Evolutionary conservation across 1,139 yeast genomes (phyloP), one percentile per base, ranked within the genome.

Genomic region (Lodderomyces margitis): DNA sequence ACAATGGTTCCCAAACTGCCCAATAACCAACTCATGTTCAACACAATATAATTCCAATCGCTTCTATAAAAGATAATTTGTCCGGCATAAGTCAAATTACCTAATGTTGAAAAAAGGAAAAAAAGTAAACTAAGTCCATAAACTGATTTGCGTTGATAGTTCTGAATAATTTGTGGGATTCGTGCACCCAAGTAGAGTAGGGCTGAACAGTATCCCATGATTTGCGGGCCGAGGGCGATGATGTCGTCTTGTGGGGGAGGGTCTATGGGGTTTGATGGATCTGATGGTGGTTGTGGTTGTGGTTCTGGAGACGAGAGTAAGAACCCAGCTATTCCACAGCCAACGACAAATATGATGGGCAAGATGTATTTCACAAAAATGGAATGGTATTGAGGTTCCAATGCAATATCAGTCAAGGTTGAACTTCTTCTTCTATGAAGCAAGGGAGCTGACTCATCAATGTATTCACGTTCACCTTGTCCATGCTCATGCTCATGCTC

Each of bases 151-250:
- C 88, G 72, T 44, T 63, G 58, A 60, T 83, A 76, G 61, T 86
- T 86, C 57, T 82, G 88, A 46, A 81, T 62, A 46, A 86, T 86
- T 61, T 86, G 95, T 1, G 95, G 95, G 42, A 86, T 74, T 47
- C 95, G 68, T 2, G 95, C 94, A 7, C 87, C 83, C 50, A 86
- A 70, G 57, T 86, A 86, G 41, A 86, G 67, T 1, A 69, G 50
- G 0, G 95, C 94, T 3, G 89, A 81, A 4, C 78, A 52, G 61
- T 86, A 87, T 6, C 95, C 95, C 50, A 83, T 68, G 4, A 83
- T 52, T 58, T 83, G 88, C 2, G 94, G 85, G 1, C 86, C 86
- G 32, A 75, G 44, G n/a, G 58, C 54, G 37, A 78, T 66, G n/a
- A 20, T 24, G 9, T 44, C 47, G 14, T 52, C 51, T 20, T 15